Conservation (phyloP, 306 rosid genomes). For the Cicer cuneatum region DNA sequence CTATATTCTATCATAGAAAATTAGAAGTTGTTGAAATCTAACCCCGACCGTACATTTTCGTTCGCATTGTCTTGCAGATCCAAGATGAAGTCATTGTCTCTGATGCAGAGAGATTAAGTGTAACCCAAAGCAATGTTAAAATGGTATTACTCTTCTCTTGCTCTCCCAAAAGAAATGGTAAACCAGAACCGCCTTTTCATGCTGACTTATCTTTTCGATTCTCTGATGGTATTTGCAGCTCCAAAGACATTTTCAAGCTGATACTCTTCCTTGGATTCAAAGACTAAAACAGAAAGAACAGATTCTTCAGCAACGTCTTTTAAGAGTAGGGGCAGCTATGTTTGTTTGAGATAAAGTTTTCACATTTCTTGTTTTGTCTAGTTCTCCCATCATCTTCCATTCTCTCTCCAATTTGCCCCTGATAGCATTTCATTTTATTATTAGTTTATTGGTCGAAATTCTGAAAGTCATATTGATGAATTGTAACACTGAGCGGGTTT, state of each 20-base stretch:
- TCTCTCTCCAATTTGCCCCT: conserved; percentile 17
- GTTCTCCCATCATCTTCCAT: not conserved
- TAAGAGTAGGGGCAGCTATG: conserved; percentile 62
- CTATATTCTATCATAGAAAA: not conserved
- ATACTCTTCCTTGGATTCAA: conserved; percentile 84
- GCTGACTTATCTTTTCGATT: conserved; percentile 30
- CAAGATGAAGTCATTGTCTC: conserved; percentile 97
- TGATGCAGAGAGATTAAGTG: conserved; percentile 85
- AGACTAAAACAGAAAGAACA: conserved; percentile 93
- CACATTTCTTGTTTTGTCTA: conserved; percentile 4
- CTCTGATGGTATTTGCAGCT: conserved; percentile 61
- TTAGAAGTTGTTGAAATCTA: conserved; percentile 18
- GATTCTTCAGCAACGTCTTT: conserved; percentile 86
- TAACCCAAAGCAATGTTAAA: conserved; percentile 96
- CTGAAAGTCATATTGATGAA: conserved; percentile 31
- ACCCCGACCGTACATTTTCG: conserved; percentile 20
- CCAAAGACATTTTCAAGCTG: conserved; percentile 96
- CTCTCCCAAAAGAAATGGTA: not conserved
- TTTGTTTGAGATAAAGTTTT: conserved; percentile 28
- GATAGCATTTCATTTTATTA: not conserved
- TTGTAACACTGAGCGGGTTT: not conserved
- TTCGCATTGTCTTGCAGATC: conserved; percentile 62
- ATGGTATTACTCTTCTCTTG: conserved; percentile 58
- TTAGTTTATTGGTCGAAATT: conserved; percentile 28
- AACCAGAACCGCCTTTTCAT: not conserved